Percentiles rank a stretch among this genome's conserved stretches.
Evolutionary conservation across 1,139 yeast genomes (phyloP).

Genomic region (Magnusiomyces fungicola): DNA sequence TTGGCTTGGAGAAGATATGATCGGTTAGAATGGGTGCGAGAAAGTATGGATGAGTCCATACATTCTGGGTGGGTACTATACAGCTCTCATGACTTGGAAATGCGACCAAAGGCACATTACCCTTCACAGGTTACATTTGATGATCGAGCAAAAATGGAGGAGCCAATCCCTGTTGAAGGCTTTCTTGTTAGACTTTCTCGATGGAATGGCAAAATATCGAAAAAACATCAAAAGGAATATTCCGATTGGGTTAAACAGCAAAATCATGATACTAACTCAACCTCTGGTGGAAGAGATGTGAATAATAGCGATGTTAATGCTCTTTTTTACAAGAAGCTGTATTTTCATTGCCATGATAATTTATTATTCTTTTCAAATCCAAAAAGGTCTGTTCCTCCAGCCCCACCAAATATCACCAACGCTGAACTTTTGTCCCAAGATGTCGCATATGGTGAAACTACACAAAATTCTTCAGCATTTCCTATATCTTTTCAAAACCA

Average conservation of each 20-base stretch:
- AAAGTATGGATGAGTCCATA: constrained; percentile 43
- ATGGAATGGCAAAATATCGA: constrained; percentile 38
- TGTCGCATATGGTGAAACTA: neutral
- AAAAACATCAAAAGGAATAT: constrained; percentile 23
- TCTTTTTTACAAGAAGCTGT: constrained; percentile 48
- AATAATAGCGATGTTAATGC: constrained; percentile 31
- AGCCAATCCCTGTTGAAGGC: constrained; percentile 72
- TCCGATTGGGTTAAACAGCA: neutral
- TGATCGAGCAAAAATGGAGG: constrained; percentile 29
- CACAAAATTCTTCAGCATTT: neutral
- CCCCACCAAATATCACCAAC: constrained; percentile 28
- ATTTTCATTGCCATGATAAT: constrained; percentile 57
- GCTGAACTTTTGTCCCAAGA: neutral
- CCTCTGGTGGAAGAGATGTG: neutral
- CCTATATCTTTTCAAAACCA: constrained; percentile 8
- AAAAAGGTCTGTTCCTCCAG: constrained; percentile 54
- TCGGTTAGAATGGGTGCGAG: constrained; percentile 66
- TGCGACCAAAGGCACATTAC: constrained; percentile 46
- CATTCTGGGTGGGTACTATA: constrained; percentile 40
- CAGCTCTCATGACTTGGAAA: constrained; percentile 46
- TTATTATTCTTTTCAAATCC: constrained; percentile 54
- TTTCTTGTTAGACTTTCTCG: constrained; percentile 55
- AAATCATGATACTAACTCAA: neutral
- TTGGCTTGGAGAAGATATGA: constrained; percentile 64
- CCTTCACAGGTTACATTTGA: constrained; percentile 32